Conservation (phyloP, 2,329 filamentous ascomycete species). For the Talaromyces sp. region DNA sequence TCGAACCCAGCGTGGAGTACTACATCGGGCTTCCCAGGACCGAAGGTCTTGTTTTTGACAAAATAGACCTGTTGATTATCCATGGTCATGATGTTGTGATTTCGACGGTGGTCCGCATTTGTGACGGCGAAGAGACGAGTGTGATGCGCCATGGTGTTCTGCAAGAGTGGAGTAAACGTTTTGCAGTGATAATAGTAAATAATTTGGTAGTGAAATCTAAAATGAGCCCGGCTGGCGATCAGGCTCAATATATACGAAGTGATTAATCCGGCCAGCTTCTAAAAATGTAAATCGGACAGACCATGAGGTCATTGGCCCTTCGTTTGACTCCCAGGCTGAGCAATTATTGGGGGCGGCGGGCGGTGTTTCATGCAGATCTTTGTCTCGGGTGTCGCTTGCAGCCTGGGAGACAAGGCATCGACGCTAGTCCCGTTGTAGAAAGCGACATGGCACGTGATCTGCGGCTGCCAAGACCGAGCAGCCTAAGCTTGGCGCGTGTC, state of each 20-base stretch:
- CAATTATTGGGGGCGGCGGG: background rate
- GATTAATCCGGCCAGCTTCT: background rate
- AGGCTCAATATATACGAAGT: background rate
- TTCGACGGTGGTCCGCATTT: background rate
- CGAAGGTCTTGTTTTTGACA: conserved; percentile 25
- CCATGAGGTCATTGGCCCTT: background rate
- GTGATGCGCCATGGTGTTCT: background rate
- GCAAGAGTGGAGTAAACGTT: background rate
- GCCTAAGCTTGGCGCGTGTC: background rate
- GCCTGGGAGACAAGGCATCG: background rate
- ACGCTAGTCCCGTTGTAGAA: background rate
- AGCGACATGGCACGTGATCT: conserved; percentile 7
- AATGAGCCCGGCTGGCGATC: background rate
- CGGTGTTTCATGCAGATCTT: background rate
- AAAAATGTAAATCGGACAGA: background rate
- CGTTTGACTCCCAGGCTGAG: background rate
- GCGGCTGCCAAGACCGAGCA: background rate
- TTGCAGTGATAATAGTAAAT: background rate
- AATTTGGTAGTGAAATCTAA: background rate
- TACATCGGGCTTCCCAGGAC: conserved; percentile 29
- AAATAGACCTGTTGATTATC: conserved; percentile 15
- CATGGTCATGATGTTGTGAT: background rate
- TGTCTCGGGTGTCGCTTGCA: background rate
- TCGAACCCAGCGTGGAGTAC: conserved; percentile 27
- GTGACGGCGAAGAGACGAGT: background rate